Conservation (phyloP, 2,329 filamentous ascomycete genomes). For the Ophiostoma triangulosporum region DNA sequence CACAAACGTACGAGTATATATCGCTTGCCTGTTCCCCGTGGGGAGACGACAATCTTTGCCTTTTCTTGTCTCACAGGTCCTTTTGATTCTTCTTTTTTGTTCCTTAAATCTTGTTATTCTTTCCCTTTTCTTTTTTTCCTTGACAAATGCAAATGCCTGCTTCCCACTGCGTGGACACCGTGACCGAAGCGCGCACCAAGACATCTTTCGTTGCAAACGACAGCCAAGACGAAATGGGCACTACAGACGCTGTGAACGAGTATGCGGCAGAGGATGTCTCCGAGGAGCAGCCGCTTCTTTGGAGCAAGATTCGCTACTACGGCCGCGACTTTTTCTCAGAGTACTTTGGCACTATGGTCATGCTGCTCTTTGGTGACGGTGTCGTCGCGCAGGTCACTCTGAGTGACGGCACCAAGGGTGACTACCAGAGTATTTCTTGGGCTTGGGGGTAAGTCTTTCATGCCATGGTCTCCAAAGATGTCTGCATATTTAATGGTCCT, state of each 20-base stretch:
- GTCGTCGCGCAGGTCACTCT: constrained; percentile 56
- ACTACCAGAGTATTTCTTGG: constrained; percentile 36
- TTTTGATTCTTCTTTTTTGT: background rate
- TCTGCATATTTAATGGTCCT: background rate
- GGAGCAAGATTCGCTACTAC: constrained; percentile 37
- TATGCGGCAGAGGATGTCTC: constrained; percentile 1
- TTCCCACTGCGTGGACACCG: constrained; percentile 7
- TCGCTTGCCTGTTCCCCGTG: constrained; percentile 3
- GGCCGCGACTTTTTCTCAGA: constrained; percentile 50
- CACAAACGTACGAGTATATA: background rate
- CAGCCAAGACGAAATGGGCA: constrained; percentile 7
- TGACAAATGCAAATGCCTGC: constrained; percentile 4
- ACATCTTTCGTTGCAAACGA: background rate
- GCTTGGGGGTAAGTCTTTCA: constrained; percentile 31
- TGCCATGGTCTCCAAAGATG: background rate
- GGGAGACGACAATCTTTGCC: constrained; percentile 2
- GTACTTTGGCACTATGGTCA: constrained; percentile 53
- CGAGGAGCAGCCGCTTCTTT: constrained; percentile 19
- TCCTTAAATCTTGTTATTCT: background rate
- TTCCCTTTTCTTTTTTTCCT: background rate
- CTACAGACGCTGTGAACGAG: constrained; percentile 2
- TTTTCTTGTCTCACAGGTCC: background rate
- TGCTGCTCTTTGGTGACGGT: constrained; percentile 59
- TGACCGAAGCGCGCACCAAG: constrained; percentile 5
- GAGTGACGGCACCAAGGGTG: constrained; percentile 33